A percentile compares a stretch with the other conserved stretches of the same genome.
Conservation (phyloP, 495 filamentous ascomycete species). For the Neurospora discreta region DNA sequence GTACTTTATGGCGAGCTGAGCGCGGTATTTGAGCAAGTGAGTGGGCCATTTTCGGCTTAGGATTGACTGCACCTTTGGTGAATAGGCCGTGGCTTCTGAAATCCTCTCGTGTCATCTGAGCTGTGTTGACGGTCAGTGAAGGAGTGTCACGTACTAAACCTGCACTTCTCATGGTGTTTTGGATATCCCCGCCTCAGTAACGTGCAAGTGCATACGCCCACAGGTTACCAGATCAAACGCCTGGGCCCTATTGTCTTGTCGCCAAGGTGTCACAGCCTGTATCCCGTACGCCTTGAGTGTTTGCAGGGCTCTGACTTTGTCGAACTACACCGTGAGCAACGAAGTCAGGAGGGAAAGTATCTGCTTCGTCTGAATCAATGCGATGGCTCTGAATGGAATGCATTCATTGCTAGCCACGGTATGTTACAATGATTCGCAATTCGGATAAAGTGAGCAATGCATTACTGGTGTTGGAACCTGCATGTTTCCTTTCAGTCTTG, state of each 20-base stretch:
- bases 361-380: neutral
- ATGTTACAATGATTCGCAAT: neutral
- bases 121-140: neutral
- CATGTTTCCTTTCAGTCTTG: neutral
- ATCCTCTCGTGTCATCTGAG: neutral
- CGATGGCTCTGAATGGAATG: neutral
- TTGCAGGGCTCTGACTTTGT: neutral
- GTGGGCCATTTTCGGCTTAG: neutral
- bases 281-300: neutral
- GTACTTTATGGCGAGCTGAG: neutral
- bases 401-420: neutral
- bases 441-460: neutral
- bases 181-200: neutral
- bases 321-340: neutral
- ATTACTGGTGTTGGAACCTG: neutral
- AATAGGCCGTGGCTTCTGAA: neutral
- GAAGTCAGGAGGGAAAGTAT: neutral
- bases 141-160: neutral
- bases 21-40: neutral
- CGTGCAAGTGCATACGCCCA: neutral
- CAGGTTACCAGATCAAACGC: neutral
- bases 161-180: neutral
- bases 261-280: neutral
- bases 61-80: neutral
- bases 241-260: neutral